These are phyloP conservation scores for Colletotrichum sojae DNA, from an alignment of 2,329 filamentous ascomycete genomes.

Conservation along the genomic window DNA sequence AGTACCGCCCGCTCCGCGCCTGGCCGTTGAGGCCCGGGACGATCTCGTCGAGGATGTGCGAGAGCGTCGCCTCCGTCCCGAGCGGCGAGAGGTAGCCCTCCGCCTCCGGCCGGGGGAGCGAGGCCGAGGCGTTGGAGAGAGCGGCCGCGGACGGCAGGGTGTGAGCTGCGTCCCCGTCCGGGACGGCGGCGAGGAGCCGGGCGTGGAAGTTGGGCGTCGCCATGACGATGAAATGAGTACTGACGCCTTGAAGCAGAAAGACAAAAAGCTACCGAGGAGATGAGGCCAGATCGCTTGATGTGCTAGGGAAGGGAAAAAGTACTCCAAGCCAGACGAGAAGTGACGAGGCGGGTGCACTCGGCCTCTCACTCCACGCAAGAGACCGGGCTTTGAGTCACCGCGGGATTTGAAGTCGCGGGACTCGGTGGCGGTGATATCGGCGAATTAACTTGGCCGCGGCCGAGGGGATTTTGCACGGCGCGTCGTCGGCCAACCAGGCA, in stretches of 20 bases:
- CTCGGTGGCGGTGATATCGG: background rate
- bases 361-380: too few relatives aligned
- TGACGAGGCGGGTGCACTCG: too few relatives aligned
- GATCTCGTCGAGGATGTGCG: conserved; percentile 62
- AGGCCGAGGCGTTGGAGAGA: conserved; percentile 55
- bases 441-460: background rate
- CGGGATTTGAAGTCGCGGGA: conserved; percentile 26
- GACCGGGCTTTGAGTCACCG: background rate
- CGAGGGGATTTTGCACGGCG: too few relatives aligned
- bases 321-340: too few relatives aligned
- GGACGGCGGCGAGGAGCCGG: conserved; percentile 32
- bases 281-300: too few relatives aligned
- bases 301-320: too few relatives aligned
- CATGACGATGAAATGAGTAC: background rate
- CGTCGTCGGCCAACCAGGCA: too few relatives aligned
- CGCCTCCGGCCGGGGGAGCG: conserved; percentile 53
- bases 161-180: conserved; percentile 39
- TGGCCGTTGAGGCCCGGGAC: conserved; percentile 76
- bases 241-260: too few relatives aligned
- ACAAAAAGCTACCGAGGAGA: too few relatives aligned
- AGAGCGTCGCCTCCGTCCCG: conserved; percentile 51
- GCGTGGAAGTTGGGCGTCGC: conserved; percentile 29
- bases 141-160: conserved; percentile 56
- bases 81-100: conserved; percentile 50
- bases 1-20: conserved; percentile 79